Evolutionary conservation across 768 basidiomycete genomes (phyloP), one percentile per base, ranked within the genome.

Genomic region (Mycena rebaudengoi): DNA sequence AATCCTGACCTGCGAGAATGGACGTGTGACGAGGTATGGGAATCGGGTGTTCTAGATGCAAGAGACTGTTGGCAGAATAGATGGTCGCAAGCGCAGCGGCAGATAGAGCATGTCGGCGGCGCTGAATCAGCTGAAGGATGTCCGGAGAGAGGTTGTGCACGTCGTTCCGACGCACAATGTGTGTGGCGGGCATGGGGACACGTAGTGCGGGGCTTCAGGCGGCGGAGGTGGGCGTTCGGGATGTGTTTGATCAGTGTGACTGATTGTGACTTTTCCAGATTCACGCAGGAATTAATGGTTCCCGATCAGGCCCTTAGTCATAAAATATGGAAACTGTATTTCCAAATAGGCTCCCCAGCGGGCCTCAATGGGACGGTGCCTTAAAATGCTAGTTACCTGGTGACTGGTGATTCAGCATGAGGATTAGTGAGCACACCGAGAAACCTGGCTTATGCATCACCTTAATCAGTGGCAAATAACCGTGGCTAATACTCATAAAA

Each of bases 1-100:
- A 61, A 16, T 39, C 32, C 16, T 61, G 40, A 14, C 60, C 60
- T 1, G 60, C 45, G 29, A 53, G 60, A 37, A 53, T 44, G 21
- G 51, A 61, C 3, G 50, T 61, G 16, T 61, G 60, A 1, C 26
- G n/a, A 40, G 60, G 60, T 26, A 53, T 49, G 20, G 60, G 51
- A 30, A 54, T 39, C 4, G 60, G 60, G 18, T 33, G 23, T 16
- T 62, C 60, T 3, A 62, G 43, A 13, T 35, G 30, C 29, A 60
- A 23, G 30, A 60, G 25, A 18, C n/a, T 33, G 21, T 51, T 41
- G 21, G 49, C 50, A 50, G 7, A 49, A 20, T 52, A 60, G 16
- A 45, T 23, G 8, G 49, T 39, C 3, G 41, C 48, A 45, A 46
- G 25, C 8, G 20, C 20, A 29, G 50, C 50, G 18, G 59, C n/a